These are phyloP conservation scores for Aureobasidium leucospermi DNA, from an alignment of 2,329 filamentous ascomycete genomes.

Conservation along the genomic window DNA sequence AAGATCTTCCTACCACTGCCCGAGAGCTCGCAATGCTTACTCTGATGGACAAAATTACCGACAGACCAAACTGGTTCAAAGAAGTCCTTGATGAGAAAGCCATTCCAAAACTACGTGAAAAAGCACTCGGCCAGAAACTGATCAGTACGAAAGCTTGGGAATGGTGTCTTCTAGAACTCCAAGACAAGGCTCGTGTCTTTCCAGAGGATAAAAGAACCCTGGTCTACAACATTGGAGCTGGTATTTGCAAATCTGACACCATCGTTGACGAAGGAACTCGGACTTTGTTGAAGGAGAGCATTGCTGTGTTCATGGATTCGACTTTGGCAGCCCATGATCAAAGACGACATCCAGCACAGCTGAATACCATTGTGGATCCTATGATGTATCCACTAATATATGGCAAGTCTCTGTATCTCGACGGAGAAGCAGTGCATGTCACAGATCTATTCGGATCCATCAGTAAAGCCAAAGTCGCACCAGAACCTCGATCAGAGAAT, in stretches of 20 bases:
- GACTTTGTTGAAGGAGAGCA: not conserved
- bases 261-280: not conserved
- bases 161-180: not conserved
- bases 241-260: not conserved
- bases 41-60: not conserved
- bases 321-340: not conserved
- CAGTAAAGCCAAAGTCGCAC: slow-evolving; percentile 13
- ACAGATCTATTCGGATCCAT: slow-evolving; percentile 13
- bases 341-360: not conserved
- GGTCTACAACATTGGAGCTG: not conserved
- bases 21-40: no score
- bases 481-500: not conserved
- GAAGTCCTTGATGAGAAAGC: not conserved
- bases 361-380: slow-evolving; percentile 10
- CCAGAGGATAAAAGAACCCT: not conserved
- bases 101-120: not conserved
- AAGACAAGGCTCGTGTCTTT: not conserved
- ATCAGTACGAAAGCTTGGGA: not conserved
- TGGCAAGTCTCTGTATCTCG: slow-evolving; percentile 18
- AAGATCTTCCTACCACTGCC: no score
- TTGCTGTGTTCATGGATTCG: not conserved
- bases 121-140: not conserved
- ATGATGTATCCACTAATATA: slow-evolving; percentile 20
- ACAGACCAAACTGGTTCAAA: not conserved
- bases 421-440: slow-evolving; percentile 9